Evolutionary conservation across 306 rosid species (phyloP).

Genomic region (Oemleria cerasiformis): DNA sequence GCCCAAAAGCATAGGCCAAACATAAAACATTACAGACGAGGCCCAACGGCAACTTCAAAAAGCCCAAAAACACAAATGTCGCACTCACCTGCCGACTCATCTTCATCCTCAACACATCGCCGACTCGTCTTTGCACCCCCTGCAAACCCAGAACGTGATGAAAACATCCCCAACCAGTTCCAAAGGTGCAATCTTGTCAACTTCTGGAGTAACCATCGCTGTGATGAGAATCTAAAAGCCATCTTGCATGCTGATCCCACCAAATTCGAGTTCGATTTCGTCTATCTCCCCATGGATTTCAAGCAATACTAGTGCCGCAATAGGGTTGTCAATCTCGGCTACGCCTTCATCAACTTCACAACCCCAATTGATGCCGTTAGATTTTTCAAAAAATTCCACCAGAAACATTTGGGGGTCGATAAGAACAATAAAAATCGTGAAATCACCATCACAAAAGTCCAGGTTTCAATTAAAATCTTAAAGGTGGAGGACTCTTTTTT

Average conservation of each 20-base stretch:
- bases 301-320: neutral
- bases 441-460: neutral
- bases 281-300: conserved; percentile 34
- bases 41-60: too few species aligned
- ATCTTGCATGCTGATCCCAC: neutral
- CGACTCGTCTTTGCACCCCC: too few species aligned
- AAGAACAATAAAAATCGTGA: neutral
- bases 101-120: too few species aligned
- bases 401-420: neutral
- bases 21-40: too few species aligned
- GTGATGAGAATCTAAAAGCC: neutral
- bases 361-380: neutral
- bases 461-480: too few species aligned
- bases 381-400: neutral
- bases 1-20: too few species aligned
- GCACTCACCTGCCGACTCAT: too few species aligned
- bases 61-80: too few species aligned
- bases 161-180: too few species aligned
- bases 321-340: neutral
- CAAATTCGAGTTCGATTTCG: conserved; percentile 19
- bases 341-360: conserved; percentile 8
- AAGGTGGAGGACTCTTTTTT: too few species aligned
- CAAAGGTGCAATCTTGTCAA: conserved; percentile 22
- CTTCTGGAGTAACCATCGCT: conserved; percentile 14
- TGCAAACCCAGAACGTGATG: too few species aligned